Base-by-base conservation (phyloP, 176 grass and related monocot species). In the Ensete glaucum region DNA sequence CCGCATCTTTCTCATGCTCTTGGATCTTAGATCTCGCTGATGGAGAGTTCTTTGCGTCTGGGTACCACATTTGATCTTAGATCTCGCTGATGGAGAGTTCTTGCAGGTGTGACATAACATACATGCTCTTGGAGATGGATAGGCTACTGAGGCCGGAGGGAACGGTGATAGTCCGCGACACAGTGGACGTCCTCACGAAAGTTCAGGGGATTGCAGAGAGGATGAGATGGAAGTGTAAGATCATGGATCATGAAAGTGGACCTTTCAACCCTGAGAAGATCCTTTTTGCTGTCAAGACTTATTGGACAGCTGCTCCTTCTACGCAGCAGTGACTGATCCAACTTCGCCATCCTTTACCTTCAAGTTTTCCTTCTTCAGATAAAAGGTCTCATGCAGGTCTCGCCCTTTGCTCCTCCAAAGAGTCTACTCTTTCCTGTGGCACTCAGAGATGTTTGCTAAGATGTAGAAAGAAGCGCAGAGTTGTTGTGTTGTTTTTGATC, bases 111-210 rank as follows among this genome's bases (percentile, higher is more conserved):
- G 74, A 76, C 29, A 64, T 76, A 52, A 51, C 59, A 64, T 64
- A 76, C 74, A 64, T 76, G 25, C 74, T 76, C 29, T 51, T 76
- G 59, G 74, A 76, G 59, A 76, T 76, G 74, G 74, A 76, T 52
- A 76, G 74, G 43, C 25, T 76, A 52, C 48, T 76, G 58, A 76
- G 74, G 57, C 74, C 74, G 23, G 59, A 76, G 74, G 74, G 74
- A 21, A 64, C 58, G 9, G 74, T 76, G 58, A 64, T 76, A 64
- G 64, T 76, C 34, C 56, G 74, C 0, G 74, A 76, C 17, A 76
- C 59, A 0, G 48, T 76, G 0, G 74, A 76, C 9, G 74, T 76
- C 19, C 43, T 76, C 48, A 52, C 58, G 16, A 64, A 76, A 63
- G 74, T 76, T 14, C 34, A 76, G 34, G 29, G 20, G 3, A 51